phyloP scores from a whole-genome alignment of 1,139 yeast species.

The Spathaspora sp. region DNA sequence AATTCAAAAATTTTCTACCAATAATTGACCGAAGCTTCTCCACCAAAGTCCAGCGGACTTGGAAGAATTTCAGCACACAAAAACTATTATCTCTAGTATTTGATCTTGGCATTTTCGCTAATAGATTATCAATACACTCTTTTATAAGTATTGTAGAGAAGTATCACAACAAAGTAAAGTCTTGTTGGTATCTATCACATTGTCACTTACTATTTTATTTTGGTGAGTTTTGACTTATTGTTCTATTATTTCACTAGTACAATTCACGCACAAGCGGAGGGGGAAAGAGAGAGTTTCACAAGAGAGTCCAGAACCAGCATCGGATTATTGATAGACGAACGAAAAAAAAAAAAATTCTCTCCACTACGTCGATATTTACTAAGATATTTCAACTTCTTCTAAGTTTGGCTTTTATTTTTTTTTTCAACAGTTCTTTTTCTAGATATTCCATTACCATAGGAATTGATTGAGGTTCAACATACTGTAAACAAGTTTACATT shows the following conservation, averaged over 20 bases:
- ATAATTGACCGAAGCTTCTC: too few species aligned
- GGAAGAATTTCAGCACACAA: not conserved
- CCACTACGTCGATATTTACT: not conserved
- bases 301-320: conserved; percentile 1
- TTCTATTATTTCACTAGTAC: not conserved
- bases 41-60: too few species aligned
- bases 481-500: not conserved
- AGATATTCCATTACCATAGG: not conserved
- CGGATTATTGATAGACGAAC: not conserved
- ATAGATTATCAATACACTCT: not conserved
- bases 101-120: not conserved
- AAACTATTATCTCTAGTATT: not conserved
- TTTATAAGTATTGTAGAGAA: too few species aligned
- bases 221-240: not conserved
- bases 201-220: not conserved
- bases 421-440: not conserved
- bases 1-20: not conserved
- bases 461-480: not conserved
- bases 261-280: not conserved
- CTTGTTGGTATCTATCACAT: not conserved
- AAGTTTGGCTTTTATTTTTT: not conserved
- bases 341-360: not conserved
- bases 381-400: not conserved
- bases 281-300: conserved; percentile 1
- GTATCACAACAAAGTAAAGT: too few species aligned